phyloP scores from a whole-genome alignment of 2,329 filamentous ascomycete genomes.

The Pezicula radicicola region DNA sequence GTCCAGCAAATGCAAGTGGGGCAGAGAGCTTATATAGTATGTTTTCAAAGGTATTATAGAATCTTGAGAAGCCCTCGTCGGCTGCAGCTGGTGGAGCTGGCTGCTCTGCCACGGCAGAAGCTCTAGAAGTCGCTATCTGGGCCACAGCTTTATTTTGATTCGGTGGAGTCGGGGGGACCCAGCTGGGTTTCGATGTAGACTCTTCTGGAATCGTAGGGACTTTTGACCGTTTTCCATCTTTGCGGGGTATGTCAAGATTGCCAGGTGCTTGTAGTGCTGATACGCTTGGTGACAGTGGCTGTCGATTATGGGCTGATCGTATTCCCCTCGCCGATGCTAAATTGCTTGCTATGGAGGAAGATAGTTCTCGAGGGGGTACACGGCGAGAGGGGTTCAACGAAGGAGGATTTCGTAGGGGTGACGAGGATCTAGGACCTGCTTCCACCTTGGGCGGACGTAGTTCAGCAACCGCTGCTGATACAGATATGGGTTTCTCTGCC shows the following conservation, averaged over 20 bases:
- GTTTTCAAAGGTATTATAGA: constrained; percentile 88
- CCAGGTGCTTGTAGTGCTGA: constrained; percentile 73
- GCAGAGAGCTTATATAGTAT: constrained; percentile 87
- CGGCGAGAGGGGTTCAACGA: constrained; percentile 29
- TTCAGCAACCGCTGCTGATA: constrained; percentile 28
- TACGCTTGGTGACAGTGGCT: constrained; percentile 68
- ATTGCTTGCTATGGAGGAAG: constrained; percentile 85
- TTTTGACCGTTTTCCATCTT: constrained; percentile 46
- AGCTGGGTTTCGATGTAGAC: constrained; percentile 48
- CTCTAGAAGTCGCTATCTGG: constrained; percentile 18
- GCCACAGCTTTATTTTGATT: constrained; percentile 23
- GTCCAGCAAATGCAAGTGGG: constrained; percentile 86
- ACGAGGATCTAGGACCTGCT: constrained; percentile 21
- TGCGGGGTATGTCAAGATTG: constrained; percentile 57
- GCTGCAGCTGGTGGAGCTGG: constrained; percentile 25
- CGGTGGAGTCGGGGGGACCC: constrained; percentile 43
- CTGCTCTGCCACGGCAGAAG: constrained; percentile 29
- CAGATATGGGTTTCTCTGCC: constrained; percentile 25
- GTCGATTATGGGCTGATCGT: constrained; percentile 58
- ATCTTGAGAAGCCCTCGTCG: constrained; percentile 76
- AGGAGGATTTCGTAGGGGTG: constrained; percentile 21
- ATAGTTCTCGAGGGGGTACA: constrained; percentile 60
- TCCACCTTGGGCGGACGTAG: constrained; percentile 28
- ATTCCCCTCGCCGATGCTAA: constrained; percentile 84
- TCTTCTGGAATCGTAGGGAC: constrained; percentile 52